These are phyloP conservation scores for Fraxinus sp. DNA, from an alignment of 305 asterid genomes.

Conservation along the genomic window DNA sequence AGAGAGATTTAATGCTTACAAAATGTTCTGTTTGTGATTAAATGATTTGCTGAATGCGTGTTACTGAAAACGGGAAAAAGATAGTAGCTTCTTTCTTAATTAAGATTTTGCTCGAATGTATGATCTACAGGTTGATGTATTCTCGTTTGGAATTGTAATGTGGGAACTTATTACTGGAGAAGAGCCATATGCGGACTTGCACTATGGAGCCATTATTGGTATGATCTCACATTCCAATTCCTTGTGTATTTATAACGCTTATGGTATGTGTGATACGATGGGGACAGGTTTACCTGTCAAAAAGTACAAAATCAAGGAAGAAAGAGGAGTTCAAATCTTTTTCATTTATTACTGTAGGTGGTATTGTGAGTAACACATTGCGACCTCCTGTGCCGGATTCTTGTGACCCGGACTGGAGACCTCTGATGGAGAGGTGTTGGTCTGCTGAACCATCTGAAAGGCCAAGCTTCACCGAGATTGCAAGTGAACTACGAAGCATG, in stretches of 20 bases:
- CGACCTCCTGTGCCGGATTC: conserved; percentile 82
- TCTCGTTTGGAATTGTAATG: conserved; percentile 90
- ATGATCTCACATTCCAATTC: conserved; percentile 18
- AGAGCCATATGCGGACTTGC: conserved; percentile 91
- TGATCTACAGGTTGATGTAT: conserved; percentile 75
- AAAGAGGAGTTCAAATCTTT: background rate
- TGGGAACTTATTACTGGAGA: conserved; percentile 98
- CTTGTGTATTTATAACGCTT: background rate
- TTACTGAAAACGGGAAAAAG: background rate
- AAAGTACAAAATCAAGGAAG: background rate
- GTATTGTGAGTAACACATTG: conserved; percentile 92
- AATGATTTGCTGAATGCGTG: background rate
- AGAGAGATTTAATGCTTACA: background rate
- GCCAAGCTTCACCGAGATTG: conserved; percentile 78
- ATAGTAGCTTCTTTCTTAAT: conserved; percentile 1
- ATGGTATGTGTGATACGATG: background rate
- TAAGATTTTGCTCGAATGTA: background rate
- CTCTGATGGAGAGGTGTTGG: conserved; percentile 95
- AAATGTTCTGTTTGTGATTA: background rate
- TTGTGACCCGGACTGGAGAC: conserved; percentile 78
- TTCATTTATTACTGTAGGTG: conserved; percentile 45
- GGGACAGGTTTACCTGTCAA: background rate
- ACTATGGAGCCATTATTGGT: conserved; percentile 97
- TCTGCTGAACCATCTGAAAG: conserved; percentile 83
- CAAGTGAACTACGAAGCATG: conserved; percentile 67